Conservation (phyloP, 2,329 filamentous ascomycete species). For the Xylariaceae sp. region DNA sequence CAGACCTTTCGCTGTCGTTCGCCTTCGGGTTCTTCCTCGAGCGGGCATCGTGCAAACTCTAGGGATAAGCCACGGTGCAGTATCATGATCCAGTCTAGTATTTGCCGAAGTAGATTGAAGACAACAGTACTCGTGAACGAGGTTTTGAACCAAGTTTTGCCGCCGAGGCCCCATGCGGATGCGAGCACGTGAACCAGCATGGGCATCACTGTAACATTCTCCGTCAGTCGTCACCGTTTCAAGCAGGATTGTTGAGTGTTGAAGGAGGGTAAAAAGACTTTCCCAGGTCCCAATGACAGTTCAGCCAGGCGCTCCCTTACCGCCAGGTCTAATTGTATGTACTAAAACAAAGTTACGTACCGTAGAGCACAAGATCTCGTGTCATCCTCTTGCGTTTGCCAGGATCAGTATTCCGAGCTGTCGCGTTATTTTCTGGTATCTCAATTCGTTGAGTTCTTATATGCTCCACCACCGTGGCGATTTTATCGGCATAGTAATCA, state of each 20-base stretch:
- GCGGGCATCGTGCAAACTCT: conserved; percentile 9
- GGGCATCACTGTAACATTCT: neutral
- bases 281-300: neutral
- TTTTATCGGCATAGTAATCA: conserved; percentile 24
- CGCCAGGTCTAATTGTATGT: neutral
- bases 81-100: conserved; percentile 22
- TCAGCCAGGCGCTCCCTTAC: neutral
- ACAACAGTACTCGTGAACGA: conserved; percentile 23
- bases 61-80: conserved; percentile 22
- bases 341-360: conserved; percentile 2
- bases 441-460: conserved; percentile 21
- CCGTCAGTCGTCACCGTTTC: neutral
- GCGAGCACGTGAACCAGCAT: conserved; percentile 15
- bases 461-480: conserved; percentile 17
- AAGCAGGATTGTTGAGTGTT: neutral
- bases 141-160: conserved; percentile 13
- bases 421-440: neutral
- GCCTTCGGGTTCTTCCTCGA: conserved; percentile 2
- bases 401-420: conserved; percentile 6
- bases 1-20: conserved; percentile 3
- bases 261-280: neutral
- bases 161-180: conserved; percentile 26
- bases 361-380: conserved; percentile 22
- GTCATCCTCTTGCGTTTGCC: conserved; percentile 18
- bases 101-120: conserved; percentile 21